These are phyloP conservation scores for Abeoforma whisleri DNA, from an alignment of 78 protist genomes.

Conservation along the genomic window DNA sequence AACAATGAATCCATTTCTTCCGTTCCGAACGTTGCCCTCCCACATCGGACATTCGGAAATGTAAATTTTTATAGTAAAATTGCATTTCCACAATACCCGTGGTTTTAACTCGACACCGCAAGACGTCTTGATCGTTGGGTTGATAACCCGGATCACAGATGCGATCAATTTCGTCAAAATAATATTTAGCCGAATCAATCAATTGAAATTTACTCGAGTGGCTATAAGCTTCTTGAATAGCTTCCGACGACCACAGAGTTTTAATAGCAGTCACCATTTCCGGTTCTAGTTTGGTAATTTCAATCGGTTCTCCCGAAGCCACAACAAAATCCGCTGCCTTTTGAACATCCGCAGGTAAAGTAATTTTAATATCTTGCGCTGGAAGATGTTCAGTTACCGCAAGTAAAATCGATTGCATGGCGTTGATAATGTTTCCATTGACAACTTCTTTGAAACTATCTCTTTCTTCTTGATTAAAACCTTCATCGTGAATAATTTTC, in stretches of 20 bases:
- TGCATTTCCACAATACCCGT: constrained; percentile 78
- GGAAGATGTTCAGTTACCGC: too few relatives aligned
- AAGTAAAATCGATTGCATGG: constrained; percentile 60
- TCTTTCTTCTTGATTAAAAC: constrained; percentile 65
- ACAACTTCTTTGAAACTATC: constrained; percentile 49
- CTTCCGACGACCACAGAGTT: constrained; percentile 70
- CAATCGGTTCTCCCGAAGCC: constrained; percentile 5
- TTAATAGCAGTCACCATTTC: constrained; percentile 47
- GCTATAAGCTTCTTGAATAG: constrained; percentile 55
- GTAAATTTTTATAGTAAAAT: constrained; percentile 57
- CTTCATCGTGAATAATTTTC: constrained; percentile 68
- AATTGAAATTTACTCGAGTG: constrained; percentile 73
- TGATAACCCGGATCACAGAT: constrained; percentile 58
- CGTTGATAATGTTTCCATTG: constrained; percentile 55
- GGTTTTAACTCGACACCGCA: constrained; percentile 80
- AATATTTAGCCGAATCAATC: constrained; percentile 77
- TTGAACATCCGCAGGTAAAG: too few relatives aligned
- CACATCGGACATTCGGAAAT: constrained; percentile 74
- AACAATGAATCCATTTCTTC: constrained; percentile 90
- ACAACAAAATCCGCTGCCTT: constrained; percentile 11
- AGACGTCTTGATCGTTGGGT: constrained; percentile 81
- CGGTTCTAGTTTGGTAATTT: constrained; percentile 2
- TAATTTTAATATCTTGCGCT: too few relatives aligned
- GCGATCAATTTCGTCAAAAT: constrained; percentile 53
- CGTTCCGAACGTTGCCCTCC: constrained; percentile 90